Base-by-base conservation (phyloP, 805 yeast species). In the Ogataea polymorpha region DNA sequence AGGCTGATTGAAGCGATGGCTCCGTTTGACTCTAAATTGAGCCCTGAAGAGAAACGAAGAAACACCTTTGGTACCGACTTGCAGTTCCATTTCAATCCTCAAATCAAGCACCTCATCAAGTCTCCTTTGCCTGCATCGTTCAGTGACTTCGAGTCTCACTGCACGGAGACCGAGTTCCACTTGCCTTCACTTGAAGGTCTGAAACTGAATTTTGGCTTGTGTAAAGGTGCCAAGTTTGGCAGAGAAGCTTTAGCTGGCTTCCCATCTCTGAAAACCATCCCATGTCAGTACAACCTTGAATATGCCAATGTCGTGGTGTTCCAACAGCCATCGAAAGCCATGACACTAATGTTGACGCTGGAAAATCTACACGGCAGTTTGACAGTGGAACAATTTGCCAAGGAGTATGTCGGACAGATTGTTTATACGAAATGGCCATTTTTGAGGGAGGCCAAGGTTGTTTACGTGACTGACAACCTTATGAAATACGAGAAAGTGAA, bases 401-500 rank as follows among this genome's bases (percentile, higher is more conserved):
- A 77, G 42, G 73, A 79, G 53, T 77, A 73, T 41, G 53, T 84
- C 40, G 81, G 79, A 33, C 72, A 79, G 42, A 63, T 79, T 36
- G 83, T 86, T 2, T 90, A 80, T 58, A 77, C 86, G 10, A 78
- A 82, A 51, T 93, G 96, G 91, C 99, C 99, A n/a, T 86, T 79
- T 56, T 68, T 93, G 50, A 74, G 80, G 51, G 97, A 91, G 64
- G 83, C 89, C 8, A 79, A 75, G 55, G 79, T 91, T 29, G 68
- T 79, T 10, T 71, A 74, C 16, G 75, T 91, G 4, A 59, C 71
- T 25, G 90, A 85, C 58, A 75, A 71, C 11, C 61, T 68, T 13
- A 64, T 61, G 52, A 70, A 67, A 32, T 85, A 75, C 53, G 77
- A 70, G 37, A 57, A 59, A 3, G 49, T 61, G 25, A 72, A 65